Conservation (phyloP, 495 filamentous ascomycete genomes). For the Thermothielavioides terrestris region DNA sequence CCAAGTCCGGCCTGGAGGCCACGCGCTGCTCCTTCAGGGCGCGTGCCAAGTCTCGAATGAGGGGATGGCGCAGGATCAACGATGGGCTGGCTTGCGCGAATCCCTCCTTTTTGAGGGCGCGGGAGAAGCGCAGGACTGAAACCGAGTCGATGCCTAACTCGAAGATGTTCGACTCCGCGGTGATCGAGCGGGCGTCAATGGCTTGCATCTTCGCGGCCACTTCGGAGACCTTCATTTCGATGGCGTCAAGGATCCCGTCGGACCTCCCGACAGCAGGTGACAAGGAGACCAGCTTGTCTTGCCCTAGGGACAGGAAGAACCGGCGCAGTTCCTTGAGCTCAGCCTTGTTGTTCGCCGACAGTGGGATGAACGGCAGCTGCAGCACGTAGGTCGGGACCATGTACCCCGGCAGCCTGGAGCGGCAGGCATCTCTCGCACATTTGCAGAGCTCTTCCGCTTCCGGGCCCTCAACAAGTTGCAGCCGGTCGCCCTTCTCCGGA, state of each 20-base stretch:
- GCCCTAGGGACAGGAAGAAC: slow-evolving; percentile 50
- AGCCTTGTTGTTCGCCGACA: slow-evolving; percentile 67
- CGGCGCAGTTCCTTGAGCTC: slow-evolving; percentile 53
- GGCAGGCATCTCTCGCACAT: slow-evolving; percentile 45
- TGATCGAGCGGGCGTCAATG: slow-evolving; percentile 37
- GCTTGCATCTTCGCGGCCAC: slow-evolving; percentile 44
- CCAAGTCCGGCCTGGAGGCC: neutral
- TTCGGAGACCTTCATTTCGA: slow-evolving; percentile 40
- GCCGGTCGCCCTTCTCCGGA: neutral
- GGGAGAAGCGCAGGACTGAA: slow-evolving; percentile 56
- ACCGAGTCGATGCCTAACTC: slow-evolving; percentile 80
- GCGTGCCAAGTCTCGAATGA: slow-evolving; percentile 16
- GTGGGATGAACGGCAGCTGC: slow-evolving; percentile 52
- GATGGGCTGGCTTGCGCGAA: slow-evolving; percentile 52
- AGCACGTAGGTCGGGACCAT: slow-evolving; percentile 73
- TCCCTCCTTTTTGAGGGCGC: slow-evolving; percentile 43
- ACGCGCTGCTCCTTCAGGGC: slow-evolving; percentile 5
- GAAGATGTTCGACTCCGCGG: slow-evolving; percentile 56
- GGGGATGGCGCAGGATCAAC: slow-evolving; percentile 54
- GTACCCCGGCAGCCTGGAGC: slow-evolving; percentile 54
- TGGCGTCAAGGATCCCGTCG: slow-evolving; percentile 20
- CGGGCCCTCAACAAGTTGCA: slow-evolving; percentile 25
- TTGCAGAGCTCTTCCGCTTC: slow-evolving; percentile 18
- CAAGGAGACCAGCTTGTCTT: slow-evolving; percentile 44
- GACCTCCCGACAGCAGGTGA: neutral